phyloP scores from a whole-genome alignment of 2,329 filamentous ascomycete species.

The Cucurbitaria berberidis region DNA sequence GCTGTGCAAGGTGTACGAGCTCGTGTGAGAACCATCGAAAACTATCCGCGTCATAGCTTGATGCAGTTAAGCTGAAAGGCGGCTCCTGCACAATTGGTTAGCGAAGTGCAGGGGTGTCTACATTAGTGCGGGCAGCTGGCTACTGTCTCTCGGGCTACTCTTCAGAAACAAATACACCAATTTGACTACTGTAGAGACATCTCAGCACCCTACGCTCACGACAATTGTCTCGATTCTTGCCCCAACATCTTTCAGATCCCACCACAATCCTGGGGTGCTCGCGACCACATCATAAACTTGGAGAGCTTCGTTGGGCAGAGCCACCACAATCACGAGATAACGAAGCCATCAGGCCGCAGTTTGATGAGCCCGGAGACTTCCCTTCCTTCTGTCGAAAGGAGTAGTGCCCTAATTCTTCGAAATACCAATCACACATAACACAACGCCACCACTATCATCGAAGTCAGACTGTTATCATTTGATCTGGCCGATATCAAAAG shows the following conservation, averaged over 20 bases:
- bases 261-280: background rate
- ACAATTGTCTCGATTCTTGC: background rate
- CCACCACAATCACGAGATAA: background rate
- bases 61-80: constrained; percentile 26
- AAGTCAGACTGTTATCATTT: too few species aligned
- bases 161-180: background rate
- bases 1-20: constrained; percentile 5
- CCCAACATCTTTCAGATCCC: background rate
- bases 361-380: background rate
- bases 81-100: constrained; percentile 21
- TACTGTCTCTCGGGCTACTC: background rate
- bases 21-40: constrained; percentile 17
- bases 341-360: background rate
- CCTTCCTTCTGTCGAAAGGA: background rate
- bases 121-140: constrained; percentile 15
- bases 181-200: too few species aligned
- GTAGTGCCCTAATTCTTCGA: background rate
- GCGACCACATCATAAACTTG: background rate
- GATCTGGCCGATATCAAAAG: background rate
- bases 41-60: constrained; percentile 40
- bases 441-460: background rate
- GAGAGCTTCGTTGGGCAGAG: background rate
- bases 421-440: background rate
- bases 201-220: background rate
- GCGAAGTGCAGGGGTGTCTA: constrained; percentile 6